Base-by-base conservation (phyloP, 441 rosid genomes). In the Manihot esculenta region DNA sequence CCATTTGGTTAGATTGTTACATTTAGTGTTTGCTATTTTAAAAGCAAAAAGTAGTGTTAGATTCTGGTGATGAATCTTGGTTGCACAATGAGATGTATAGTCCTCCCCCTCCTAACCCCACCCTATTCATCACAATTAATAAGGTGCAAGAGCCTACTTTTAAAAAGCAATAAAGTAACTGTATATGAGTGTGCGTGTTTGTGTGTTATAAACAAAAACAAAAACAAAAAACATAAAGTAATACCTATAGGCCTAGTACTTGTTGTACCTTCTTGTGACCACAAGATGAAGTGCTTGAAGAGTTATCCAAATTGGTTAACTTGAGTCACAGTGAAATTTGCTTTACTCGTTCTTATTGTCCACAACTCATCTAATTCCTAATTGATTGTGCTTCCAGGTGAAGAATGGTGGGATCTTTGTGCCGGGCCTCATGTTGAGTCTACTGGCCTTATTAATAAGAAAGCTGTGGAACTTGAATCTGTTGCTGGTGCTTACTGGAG, bases 361-460 rank as follows among this genome's bases (percentile, higher is more conserved):
- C 42, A 24, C 20, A 23, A 20, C 15, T 41, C 14, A 17, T 42
- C 15, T 17, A 27, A 27, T 41, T 6, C 30, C 41, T 38, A 51
- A 35, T 61, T 48, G 33, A 10, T 74, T 71, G 21, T 60, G 33
- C 61, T 71, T 81, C 61, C 75, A 92, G 97, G 99, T 67, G 81
- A 86, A 70, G 99, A 94, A 76, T 94, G 99, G 99, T 94, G 99
- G 99, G 99, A 94, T 79, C 99, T 94, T 58, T 94, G 99, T 78
- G 99, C 97, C 5, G 99, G 99, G 3, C 97, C 99, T 83, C 97
- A 94, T 74, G 95, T 92, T 45, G 92, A 92, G 72, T 79, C 92
- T 48, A 94, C 99, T 27, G 97, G 99, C 30, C 83, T 81, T 51
- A 92, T 94, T 14, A 81, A 86, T 75, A 82, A 76, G 81, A 89